Conservation (phyloP, 116 monocot genomes). For the Trichopus zeylanicus region DNA sequence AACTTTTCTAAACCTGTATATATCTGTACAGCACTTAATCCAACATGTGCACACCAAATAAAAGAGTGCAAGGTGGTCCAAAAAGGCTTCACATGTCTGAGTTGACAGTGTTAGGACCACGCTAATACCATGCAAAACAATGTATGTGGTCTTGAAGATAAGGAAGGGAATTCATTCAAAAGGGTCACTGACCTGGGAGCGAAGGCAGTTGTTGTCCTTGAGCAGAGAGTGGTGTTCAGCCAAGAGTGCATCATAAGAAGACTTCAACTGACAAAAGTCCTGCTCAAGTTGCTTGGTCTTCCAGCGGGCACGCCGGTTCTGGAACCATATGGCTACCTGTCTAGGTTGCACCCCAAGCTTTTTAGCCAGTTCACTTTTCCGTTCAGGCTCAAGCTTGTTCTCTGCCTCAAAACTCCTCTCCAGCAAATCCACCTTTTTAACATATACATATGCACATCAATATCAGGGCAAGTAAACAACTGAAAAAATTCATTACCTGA, state of each 20-base stretch:
- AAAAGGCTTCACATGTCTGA: no score
- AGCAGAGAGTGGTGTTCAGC: conserved; percentile 41
- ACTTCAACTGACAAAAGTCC: conserved; percentile 54
- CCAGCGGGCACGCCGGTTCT: conserved; percentile 85
- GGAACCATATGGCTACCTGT: conserved; percentile 78
- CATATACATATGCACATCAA: background rate
- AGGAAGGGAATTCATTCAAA: no score
- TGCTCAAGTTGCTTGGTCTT: conserved; percentile 81
- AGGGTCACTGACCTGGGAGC: conserved; percentile 40
- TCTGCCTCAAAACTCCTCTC: conserved; percentile 68
- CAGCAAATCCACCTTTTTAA: conserved; percentile 47
- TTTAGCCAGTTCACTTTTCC: conserved; percentile 59
- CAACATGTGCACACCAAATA: no score
- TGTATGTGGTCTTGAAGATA: no score
- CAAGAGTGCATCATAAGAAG: conserved; percentile 48
- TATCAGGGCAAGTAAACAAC: background rate
- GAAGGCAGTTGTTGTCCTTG: conserved; percentile 52
- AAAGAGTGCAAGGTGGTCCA: no score
- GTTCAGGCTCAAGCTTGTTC: conserved; percentile 85
- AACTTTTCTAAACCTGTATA: no score
- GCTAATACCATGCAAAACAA: no score
- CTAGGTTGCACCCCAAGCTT: conserved; percentile 59
- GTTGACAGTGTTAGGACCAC: no score
- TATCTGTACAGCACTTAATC: no score
- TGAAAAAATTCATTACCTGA: background rate